These are phyloP conservation scores for Cunninghamia lanceolata DNA, from an alignment of 75 land plant genomes.

Conservation along the genomic window DNA sequence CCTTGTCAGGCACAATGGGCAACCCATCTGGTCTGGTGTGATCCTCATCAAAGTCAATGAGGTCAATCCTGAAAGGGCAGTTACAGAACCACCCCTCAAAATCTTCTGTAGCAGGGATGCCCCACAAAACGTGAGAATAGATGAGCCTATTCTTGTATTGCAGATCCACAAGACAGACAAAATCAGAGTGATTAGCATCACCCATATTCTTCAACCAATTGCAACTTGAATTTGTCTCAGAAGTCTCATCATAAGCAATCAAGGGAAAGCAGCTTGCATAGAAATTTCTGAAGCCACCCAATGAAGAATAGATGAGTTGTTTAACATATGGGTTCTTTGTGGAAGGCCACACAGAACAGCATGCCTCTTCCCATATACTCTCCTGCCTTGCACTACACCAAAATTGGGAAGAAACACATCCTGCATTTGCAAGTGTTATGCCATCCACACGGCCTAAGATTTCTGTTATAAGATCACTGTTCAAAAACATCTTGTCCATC, in stretches of 20 bases:
- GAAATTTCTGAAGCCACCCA: conserved; percentile 71
- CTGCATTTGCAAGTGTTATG: conserved; percentile 61
- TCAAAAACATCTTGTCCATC: conserved; percentile 30
- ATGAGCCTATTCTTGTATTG: conserved; percentile 57
- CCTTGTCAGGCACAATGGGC: conserved; percentile 40
- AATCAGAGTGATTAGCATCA: conserved; percentile 46
- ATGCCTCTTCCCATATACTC: conserved; percentile 66
- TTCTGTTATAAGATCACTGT: conserved; percentile 59
- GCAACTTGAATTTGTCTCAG: conserved; percentile 37
- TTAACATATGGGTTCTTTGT: conserved; percentile 49
- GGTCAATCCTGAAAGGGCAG: conserved; percentile 78
- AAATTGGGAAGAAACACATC: conserved; percentile 54
- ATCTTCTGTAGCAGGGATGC: conserved; percentile 61
- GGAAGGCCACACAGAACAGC: conserved; percentile 69
- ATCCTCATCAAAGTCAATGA: conserved; percentile 23
- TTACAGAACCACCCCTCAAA: conserved; percentile 68
- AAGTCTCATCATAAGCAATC: conserved; percentile 46
- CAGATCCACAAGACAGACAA: conserved; percentile 71
- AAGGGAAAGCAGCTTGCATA: conserved; percentile 67
- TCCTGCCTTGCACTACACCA: conserved; percentile 47
- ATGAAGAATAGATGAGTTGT: conserved; percentile 33
- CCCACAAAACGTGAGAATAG: conserved; percentile 53
- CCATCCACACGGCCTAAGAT: conserved; percentile 73
- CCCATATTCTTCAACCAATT: conserved; percentile 32
- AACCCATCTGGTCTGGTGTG: conserved; percentile 34